Evolutionary conservation across 192 early-diverging fungal genomes (phyloP), one percentile per base, ranked within the genome.

Genomic region (Lobosporangium transversale): DNA sequence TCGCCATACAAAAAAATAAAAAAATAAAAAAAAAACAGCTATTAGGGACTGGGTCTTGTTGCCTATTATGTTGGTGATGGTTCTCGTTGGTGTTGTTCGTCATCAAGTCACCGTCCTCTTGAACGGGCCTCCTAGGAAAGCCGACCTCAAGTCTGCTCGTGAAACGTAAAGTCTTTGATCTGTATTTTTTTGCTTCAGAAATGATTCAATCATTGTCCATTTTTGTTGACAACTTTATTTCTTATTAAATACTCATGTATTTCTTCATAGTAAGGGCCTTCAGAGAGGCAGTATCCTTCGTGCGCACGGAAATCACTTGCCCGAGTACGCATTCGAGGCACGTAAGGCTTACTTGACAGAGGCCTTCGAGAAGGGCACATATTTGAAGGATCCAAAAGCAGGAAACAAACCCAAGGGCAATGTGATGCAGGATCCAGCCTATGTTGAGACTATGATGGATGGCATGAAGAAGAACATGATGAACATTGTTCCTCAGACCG

Each of bases 381-480:
- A 94, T 66, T 70, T 98, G 54, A 97, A 97, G 81, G 92, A 96
- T 73, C 92, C 93, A 32, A 86, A 87, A 29, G 76, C 86, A 20
- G 69, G 66, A 53, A 88, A 84, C 76, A 79, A 87, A 37, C 62
- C 84, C 51, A 81, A 84, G 31, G 71, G 89, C 10, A 96, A 97
- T 81, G 89, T 94, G 31, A 93, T 98, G 95, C 78, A 89, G 30
- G 95, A 98, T 79, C 96, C 96, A 1, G 91, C 88, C 62, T 90
- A 87, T 62, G 96, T 99, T 91, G 95, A 96, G 67, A 88, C 84
- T 51, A 98, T 96, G 93, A 98, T 97, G 95, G 95, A 95, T 27
- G 92, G 92, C 70, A 93, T 98, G 94, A 99, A 97, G 86, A 95
- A 97, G 83, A 94, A 96, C 83, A 90, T 99, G 85, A 89, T 90